Evolutionary conservation across 768 basidiomycete species (phyloP).

Genomic region (Boletellus emodensis): DNA sequence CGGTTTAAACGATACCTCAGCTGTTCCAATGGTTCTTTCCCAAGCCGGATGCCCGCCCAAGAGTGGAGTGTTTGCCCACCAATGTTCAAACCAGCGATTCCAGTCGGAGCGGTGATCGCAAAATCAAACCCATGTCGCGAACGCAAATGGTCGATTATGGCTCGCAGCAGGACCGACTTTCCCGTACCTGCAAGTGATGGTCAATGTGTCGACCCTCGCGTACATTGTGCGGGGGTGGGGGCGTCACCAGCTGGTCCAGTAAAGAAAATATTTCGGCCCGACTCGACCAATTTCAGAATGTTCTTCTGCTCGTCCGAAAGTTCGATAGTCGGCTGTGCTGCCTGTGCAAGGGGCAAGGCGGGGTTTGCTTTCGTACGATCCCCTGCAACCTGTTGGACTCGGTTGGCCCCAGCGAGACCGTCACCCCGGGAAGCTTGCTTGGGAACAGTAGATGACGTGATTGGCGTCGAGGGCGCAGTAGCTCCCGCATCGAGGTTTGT

Average conservation of each 20-base stretch:
- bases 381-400: background rate
- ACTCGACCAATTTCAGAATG: slow-evolving; percentile 45
- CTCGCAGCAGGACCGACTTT: slow-evolving; percentile 66
- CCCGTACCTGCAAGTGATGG: slow-evolving; percentile 48
- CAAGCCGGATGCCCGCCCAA: slow-evolving; percentile 61
- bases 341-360: background rate
- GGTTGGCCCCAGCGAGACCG: background rate
- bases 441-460: background rate
- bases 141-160: slow-evolving; percentile 47
- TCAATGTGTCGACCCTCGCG: background rate
- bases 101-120: slow-evolving; percentile 64
- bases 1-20: slow-evolving; percentile 37
- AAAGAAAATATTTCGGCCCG: slow-evolving; percentile 64
- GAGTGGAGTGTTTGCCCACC: slow-evolving; percentile 66
- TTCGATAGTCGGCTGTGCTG: slow-evolving; percentile 10
- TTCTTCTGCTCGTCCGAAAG: slow-evolving; percentile 39
- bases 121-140: slow-evolving; percentile 31
- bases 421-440: background rate
- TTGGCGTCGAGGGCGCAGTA: slow-evolving; percentile 4
- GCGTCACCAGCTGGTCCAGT: slow-evolving; percentile 65
- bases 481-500: background rate
- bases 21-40: slow-evolving; percentile 42
- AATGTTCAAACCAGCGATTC: slow-evolving; percentile 67
- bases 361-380: background rate
- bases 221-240: background rate